These are phyloP conservation scores for Apiospora rasikravindrae DNA, from an alignment of 2,329 filamentous ascomycete genomes.

Conservation along the genomic window DNA sequence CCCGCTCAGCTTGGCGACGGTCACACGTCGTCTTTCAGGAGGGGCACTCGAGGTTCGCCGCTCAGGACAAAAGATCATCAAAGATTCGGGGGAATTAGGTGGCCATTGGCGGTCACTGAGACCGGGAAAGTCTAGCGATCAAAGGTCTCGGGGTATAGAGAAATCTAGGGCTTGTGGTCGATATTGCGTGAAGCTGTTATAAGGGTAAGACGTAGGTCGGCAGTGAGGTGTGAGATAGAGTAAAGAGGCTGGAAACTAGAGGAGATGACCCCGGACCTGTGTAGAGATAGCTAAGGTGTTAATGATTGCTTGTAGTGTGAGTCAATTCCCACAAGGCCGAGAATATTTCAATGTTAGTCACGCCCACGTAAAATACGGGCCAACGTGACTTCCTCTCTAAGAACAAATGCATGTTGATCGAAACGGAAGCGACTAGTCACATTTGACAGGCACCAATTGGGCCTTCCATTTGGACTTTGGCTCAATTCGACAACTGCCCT, in stretches of 20 bases:
- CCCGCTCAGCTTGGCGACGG: neutral
- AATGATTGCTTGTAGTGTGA: neutral
- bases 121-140: neutral
- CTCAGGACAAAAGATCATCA: neutral
- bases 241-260: neutral
- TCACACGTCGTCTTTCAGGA: neutral
- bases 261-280: neutral
- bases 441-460: neutral
- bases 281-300: neutral
- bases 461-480: neutral
- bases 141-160: neutral
- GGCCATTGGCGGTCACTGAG: neutral
- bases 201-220: neutral
- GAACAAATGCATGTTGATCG: no score
- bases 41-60: constrained; percentile 14
- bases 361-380: neutral
- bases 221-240: neutral
- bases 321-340: neutral
- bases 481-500: no score
- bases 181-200: neutral
- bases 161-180: neutral
- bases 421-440: neutral
- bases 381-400: neutral
- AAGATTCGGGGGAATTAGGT: neutral
- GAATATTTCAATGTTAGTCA: neutral